Evolutionary conservation across 768 basidiomycete species (phyloP).

Genomic region (Tylopilus subfusipes): DNA sequence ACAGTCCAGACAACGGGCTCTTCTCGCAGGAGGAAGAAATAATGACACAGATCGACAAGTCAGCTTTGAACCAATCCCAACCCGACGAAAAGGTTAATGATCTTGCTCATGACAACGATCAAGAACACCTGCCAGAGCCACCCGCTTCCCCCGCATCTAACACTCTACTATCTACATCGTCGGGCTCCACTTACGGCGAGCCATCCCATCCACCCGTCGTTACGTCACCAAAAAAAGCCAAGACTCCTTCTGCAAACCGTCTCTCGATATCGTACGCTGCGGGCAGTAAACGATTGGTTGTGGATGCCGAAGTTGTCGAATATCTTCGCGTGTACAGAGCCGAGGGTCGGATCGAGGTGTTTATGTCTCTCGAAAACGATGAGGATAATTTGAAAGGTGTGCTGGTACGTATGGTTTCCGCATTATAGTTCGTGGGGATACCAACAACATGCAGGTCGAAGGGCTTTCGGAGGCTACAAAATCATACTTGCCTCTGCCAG

Average conservation of each 20-base stretch:
- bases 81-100: conserved; percentile 20
- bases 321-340: conserved; percentile 74
- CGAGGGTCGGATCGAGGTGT: conserved; percentile 84
- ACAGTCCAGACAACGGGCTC: conserved; percentile 35
- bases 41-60: conserved; percentile 15
- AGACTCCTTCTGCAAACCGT: conserved; percentile 70
- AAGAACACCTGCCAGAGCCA: conserved; percentile 56
- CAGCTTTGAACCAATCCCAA: conserved; percentile 16
- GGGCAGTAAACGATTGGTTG: conserved; percentile 78
- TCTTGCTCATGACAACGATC: conserved; percentile 19
- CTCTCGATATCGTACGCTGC: conserved; percentile 96
- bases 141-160: conserved; percentile 56
- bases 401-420: conserved; percentile 47
- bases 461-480: conserved; percentile 67
- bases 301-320: conserved; percentile 86
- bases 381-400: conserved; percentile 67
- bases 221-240: conserved; percentile 33
- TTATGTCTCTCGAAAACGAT: conserved; percentile 56
- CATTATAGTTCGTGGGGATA: conserved; percentile 1
- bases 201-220: conserved; percentile 32
- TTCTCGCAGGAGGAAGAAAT: conserved; percentile 29
- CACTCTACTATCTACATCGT: conserved; percentile 37
- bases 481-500: conserved; percentile 61
- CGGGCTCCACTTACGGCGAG: conserved; percentile 44
- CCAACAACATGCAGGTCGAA: conserved; percentile 54